Percentiles rank a stretch among this genome's conserved stretches.
Conservation (phyloP, 176 grass and related monocot genomes). For the Thinopyrum elongatum region DNA sequence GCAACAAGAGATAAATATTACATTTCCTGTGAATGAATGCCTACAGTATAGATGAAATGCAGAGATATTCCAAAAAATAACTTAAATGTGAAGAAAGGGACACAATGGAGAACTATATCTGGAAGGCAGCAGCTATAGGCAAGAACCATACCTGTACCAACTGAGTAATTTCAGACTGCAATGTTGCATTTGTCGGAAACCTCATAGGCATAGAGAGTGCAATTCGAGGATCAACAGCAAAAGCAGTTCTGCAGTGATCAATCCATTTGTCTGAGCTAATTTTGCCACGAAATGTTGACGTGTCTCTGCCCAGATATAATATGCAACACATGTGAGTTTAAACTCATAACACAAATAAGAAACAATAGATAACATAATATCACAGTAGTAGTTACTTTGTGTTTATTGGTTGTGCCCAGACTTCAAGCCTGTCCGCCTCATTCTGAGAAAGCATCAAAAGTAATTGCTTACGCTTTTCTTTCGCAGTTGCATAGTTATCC, state of each 20-base stretch:
- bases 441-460: slow-evolving; percentile 89
- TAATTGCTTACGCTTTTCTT: slow-evolving; percentile 88
- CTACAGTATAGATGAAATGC: slow-evolving; percentile 7
- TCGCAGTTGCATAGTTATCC: slow-evolving; percentile 68
- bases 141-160: slow-evolving; percentile 77
- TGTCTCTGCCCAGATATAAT: slow-evolving; percentile 65
- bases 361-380: slow-evolving; percentile 24
- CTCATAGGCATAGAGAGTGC: slow-evolving; percentile 64
- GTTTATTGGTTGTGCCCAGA: slow-evolving; percentile 96
- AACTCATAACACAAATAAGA: slow-evolving; percentile 25
- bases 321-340: slow-evolving; percentile 1
- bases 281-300: slow-evolving; percentile 68
- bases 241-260: slow-evolving; percentile 91
- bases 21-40: background rate
- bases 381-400: slow-evolving; percentile 61
- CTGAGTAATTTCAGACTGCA: slow-evolving; percentile 83
- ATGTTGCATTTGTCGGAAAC: slow-evolving; percentile 79
- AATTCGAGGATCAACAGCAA: slow-evolving; percentile 90
- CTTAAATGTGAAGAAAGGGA: slow-evolving; percentile 21
- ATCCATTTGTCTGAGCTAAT: slow-evolving; percentile 91
- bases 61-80: slow-evolving; percentile 12
- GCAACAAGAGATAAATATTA: slow-evolving; percentile 9
- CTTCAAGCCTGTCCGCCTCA: slow-evolving; percentile 95
- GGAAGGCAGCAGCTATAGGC: slow-evolving; percentile 7
- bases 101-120: slow-evolving; percentile 11